Evolutionary conservation across 352 stramenopile genomes (phyloP).

Genomic region (Hyaloperonospora arabidopsidis): DNA sequence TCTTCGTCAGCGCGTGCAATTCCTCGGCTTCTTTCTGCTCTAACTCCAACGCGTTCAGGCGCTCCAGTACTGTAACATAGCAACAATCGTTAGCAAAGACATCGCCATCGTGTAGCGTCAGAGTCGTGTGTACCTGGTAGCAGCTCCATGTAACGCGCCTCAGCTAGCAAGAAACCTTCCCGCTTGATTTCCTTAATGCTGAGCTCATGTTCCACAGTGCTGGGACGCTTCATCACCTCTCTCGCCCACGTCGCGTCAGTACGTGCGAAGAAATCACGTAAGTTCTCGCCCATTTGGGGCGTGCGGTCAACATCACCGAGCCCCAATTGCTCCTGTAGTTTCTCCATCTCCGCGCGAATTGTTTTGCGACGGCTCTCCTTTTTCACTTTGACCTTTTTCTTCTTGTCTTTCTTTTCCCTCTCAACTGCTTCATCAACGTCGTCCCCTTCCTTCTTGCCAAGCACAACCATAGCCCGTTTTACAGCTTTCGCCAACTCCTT

Average conservation of each 20-base stretch:
- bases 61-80: slow-evolving; percentile 50
- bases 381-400: slow-evolving; percentile 53
- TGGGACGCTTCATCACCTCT: slow-evolving; percentile 48
- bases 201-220: slow-evolving; percentile 61
- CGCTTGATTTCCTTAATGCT: slow-evolving; percentile 85
- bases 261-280: slow-evolving; percentile 84
- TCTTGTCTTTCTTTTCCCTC: slow-evolving; percentile 48
- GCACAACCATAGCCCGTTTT: slow-evolving; percentile 53
- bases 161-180: slow-evolving; percentile 66
- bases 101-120: background rate
- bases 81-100: slow-evolving; percentile 10
- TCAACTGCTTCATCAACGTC: slow-evolving; percentile 20
- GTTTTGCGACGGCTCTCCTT: slow-evolving; percentile 57
- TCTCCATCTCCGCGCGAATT: slow-evolving; percentile 76
- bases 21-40: slow-evolving; percentile 78
- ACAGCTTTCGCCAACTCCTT: slow-evolving; percentile 36
- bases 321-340: slow-evolving; percentile 69
- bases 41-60: slow-evolving; percentile 68
- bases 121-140: slow-evolving; percentile 39
- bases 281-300: slow-evolving; percentile 73
- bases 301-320: slow-evolving; percentile 64
- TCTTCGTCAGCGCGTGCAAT: slow-evolving; percentile 68
- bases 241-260: slow-evolving; percentile 64
- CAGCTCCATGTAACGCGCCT: slow-evolving; percentile 74
- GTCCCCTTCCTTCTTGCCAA: slow-evolving; percentile 38